Conservation (phyloP, 345 rosid genomes). For the sweet orange (Citrus sinensis) region DVS_A1.0 CM039165.1:29446501-29447000, state of each 20-base stretch:
- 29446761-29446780: slow-evolving; percentile 1
- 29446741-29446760: background rate
- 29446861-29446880: background rate
- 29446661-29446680: slow-evolving; percentile 55
- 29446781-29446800: background rate
- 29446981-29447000: background rate
- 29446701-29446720: background rate
- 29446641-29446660: slow-evolving; percentile 74
- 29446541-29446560: background rate
- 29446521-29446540: background rate
- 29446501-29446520: background rate
- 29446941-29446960: slow-evolving; percentile 10
- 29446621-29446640: slow-evolving; percentile 45
- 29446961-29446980: slow-evolving; percentile 11
- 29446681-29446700: slow-evolving; percentile 55
- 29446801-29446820: background rate
- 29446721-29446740: background rate
- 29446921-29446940: background rate
- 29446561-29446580: slow-evolving; percentile 37
- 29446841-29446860: slow-evolving; percentile 6
- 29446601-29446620: slow-evolving; percentile 45
- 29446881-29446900: background rate
- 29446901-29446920: background rate
- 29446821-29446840: background rate
- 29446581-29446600: slow-evolving; percentile 61